These are phyloP conservation scores for Goffeauzyma gilvescens DNA, from an alignment of 768 basidiomycete species.

Conservation along the genomic window DNA sequence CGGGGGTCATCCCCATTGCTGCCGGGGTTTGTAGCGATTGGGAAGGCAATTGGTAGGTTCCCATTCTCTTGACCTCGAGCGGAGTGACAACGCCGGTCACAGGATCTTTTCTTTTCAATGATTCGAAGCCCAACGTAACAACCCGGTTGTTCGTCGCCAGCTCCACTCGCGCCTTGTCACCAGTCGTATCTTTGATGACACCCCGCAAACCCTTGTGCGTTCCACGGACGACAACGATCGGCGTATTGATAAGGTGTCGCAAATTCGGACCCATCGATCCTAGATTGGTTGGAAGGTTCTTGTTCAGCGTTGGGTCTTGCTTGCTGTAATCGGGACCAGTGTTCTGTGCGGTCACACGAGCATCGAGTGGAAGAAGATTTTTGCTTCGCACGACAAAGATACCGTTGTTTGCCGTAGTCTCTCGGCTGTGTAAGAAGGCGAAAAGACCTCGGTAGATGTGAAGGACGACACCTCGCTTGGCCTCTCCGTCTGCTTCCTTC, in stretches of 20 bases:
- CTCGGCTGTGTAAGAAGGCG: constrained; percentile 84
- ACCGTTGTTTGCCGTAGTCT: constrained; percentile 73
- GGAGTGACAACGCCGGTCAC: not conserved
- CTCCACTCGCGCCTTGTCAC: constrained; percentile 68
- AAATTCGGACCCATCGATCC: constrained; percentile 30
- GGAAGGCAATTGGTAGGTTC: not conserved
- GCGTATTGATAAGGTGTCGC: constrained; percentile 63
- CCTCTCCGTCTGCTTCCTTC: constrained; percentile 73
- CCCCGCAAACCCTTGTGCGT: constrained; percentile 79
- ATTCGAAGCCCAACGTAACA: constrained; percentile 65
- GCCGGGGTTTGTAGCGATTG: not conserved
- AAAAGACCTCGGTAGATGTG: constrained; percentile 88
- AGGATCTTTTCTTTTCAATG: constrained; percentile 45
- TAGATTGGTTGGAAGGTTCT: constrained; percentile 22
- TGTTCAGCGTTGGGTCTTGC: constrained; percentile 60
- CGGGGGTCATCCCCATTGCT: constrained; percentile 7
- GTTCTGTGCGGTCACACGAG: constrained; percentile 38
- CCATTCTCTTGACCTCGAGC: not conserved
- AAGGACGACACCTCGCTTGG: constrained; percentile 69
- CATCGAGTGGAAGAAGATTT: constrained; percentile 11
- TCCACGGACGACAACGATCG: constrained; percentile 66
- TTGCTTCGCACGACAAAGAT: constrained; percentile 59
- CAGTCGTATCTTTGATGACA: constrained; percentile 86
- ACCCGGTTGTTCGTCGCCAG: constrained; percentile 74
- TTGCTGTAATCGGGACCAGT: constrained; percentile 60